Conservation (phyloP, 2,329 filamentous ascomycete genomes). For the Arthrobotrys conoides region DNA sequence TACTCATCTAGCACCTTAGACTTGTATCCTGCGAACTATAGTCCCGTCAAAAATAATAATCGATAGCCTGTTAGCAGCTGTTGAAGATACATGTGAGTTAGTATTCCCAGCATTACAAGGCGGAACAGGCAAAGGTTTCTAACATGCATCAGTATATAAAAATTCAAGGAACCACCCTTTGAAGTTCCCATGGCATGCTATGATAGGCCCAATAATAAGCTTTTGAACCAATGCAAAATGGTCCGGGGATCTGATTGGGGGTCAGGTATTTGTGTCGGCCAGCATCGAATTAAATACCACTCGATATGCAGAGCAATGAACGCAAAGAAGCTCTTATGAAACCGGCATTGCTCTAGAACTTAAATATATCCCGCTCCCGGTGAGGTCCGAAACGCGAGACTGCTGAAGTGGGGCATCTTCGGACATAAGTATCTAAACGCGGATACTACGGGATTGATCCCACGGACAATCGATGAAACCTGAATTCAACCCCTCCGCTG, state of each 20-base stretch:
- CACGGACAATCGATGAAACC: background rate
- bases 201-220: background rate
- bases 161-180: background rate
- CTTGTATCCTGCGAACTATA: too few relatives aligned
- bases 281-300: background rate
- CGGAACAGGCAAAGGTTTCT: background rate
- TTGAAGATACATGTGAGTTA: background rate
- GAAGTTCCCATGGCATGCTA: background rate
- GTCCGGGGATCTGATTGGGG: background rate
- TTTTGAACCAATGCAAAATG: background rate
- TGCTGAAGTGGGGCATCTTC: background rate
- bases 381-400: slow-evolving; percentile 20
- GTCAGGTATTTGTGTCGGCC: background rate
- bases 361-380: slow-evolving; percentile 1
- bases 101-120: background rate
- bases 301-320: background rate
- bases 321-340: background rate
- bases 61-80: too few relatives aligned
- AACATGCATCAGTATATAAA: background rate
- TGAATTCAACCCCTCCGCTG: background rate
- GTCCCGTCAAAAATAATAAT: too few relatives aligned
- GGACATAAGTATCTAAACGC: background rate
- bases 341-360: background rate
- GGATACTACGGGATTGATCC: background rate
- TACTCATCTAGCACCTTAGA: too few relatives aligned